Conservation (phyloP, 306 rosid genomes). For the Vicia sativa region DNA sequence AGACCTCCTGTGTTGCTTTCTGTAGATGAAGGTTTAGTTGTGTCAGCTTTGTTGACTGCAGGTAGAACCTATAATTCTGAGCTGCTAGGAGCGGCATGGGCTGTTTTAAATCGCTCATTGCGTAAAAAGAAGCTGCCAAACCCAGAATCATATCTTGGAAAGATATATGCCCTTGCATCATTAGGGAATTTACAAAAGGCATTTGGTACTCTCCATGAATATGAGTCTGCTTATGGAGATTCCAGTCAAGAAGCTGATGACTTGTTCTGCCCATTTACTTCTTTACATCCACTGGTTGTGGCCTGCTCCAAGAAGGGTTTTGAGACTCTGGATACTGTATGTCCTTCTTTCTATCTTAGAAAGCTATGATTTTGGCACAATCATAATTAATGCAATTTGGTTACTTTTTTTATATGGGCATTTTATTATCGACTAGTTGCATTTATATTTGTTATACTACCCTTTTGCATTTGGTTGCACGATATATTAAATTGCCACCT, state of each 20-base stretch:
- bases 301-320: constrained; percentile 91
- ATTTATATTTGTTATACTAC: neutral
- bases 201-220: constrained; percentile 69
- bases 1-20: constrained; percentile 65
- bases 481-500: constrained; percentile 18
- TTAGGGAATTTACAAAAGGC: constrained; percentile 81
- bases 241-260: constrained; percentile 62
- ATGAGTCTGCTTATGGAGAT: constrained; percentile 67
- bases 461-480: constrained; percentile 12
- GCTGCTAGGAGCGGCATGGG: constrained; percentile 85
- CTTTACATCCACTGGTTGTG: constrained; percentile 77
- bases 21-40: constrained; percentile 80
- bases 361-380: constrained; percentile 29
- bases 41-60: constrained; percentile 77
- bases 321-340: constrained; percentile 87
- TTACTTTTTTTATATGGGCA: constrained; percentile 8
- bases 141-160: constrained; percentile 80
- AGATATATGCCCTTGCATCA: constrained; percentile 82
- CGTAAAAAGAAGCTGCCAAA: constrained; percentile 79
- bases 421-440: neutral
- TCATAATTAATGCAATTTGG: constrained; percentile 3
- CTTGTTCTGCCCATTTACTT: constrained; percentile 87
- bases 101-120: constrained; percentile 74
- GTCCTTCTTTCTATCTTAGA: constrained; percentile 43
- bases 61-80: constrained; percentile 70